Evolutionary conservation across 192 early-diverging fungal species (phyloP).

Genomic region (Powellomyces hirtus): DNA sequence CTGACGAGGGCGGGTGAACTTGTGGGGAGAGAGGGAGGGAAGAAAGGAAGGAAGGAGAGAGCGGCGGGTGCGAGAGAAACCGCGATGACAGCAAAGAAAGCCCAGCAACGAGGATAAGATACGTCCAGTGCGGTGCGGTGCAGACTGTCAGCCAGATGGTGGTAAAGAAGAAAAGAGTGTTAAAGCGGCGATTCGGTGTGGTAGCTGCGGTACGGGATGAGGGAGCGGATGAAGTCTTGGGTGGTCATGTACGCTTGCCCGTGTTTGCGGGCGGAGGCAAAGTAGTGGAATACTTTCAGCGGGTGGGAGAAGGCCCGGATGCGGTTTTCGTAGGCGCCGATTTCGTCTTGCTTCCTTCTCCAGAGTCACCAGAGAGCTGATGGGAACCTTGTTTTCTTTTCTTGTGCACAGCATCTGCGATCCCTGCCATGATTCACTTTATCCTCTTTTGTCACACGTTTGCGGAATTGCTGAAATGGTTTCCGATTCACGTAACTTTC

Average conservation of each 20-base stretch:
- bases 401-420: not conserved
- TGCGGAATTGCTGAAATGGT: not conserved
- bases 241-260: constrained; percentile 42
- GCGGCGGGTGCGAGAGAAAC: too few relatives aligned
- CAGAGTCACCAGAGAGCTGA: not conserved
- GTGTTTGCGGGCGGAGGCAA: constrained; percentile 36
- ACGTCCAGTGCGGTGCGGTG: too few relatives aligned
- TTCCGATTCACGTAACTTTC: not conserved
- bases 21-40: too few relatives aligned
- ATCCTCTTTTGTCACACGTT: constrained; percentile 1
- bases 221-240: constrained; percentile 38
- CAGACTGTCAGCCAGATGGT: too few relatives aligned
- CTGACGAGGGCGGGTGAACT: too few relatives aligned
- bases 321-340: constrained; percentile 31
- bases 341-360: not conserved
- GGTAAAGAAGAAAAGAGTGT: too few relatives aligned
- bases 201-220: constrained; percentile 30
- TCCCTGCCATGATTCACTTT: not conserved
- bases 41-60: too few relatives aligned
- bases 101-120: too few relatives aligned
- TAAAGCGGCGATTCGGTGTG: too few relatives aligned
- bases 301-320: constrained; percentile 36
- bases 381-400: not conserved
- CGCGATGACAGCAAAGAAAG: too few relatives aligned
- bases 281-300: constrained; percentile 40